Conservation (phyloP, 108 stramenopile species). For the Cyclostephanos invisitatus region DNA sequence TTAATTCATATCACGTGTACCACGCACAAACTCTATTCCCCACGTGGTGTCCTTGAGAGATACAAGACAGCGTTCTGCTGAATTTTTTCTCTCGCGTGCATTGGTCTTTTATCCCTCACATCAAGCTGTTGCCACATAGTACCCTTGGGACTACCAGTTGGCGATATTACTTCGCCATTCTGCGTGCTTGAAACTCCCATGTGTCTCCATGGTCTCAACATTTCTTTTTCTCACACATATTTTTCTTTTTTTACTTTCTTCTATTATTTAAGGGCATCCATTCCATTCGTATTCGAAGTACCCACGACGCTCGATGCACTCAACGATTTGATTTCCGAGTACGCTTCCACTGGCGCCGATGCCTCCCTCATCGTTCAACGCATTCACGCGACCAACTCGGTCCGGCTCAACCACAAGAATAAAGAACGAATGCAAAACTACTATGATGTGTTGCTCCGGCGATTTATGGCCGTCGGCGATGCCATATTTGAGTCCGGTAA, state of each 20-base stretch:
- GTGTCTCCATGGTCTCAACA: conserved; percentile 89
- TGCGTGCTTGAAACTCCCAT: conserved; percentile 37
- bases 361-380: conserved; percentile 83
- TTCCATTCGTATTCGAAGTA: conserved; percentile 92
- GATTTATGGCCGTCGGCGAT: conserved; percentile 90
- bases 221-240: conserved; percentile 25
- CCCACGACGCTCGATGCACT: conserved; percentile 88
- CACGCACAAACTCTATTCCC: conserved; percentile 14
- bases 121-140: conserved; percentile 72
- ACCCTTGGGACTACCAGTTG: conserved; percentile 47
- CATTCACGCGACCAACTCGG: conserved; percentile 80
- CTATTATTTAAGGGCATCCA: conserved; percentile 53
- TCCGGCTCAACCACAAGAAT: conserved; percentile 84
- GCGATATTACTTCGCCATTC: not conserved
- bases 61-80: conserved; percentile 54
- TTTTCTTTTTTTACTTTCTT: conserved; percentile 8
- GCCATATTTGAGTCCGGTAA: conserved; percentile 72
- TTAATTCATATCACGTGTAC: conserved; percentile 28
- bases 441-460: conserved; percentile 88
- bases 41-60: conserved; percentile 40
- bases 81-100: conserved; percentile 44
- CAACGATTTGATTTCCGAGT: conserved; percentile 79
- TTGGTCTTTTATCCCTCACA: conserved; percentile 37
- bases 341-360: conserved; percentile 81
- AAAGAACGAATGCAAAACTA: conserved; percentile 93